Evolutionary conservation across 2,329 filamentous ascomycete genomes (phyloP).

Genomic region (Exophiala sideris): DNA sequence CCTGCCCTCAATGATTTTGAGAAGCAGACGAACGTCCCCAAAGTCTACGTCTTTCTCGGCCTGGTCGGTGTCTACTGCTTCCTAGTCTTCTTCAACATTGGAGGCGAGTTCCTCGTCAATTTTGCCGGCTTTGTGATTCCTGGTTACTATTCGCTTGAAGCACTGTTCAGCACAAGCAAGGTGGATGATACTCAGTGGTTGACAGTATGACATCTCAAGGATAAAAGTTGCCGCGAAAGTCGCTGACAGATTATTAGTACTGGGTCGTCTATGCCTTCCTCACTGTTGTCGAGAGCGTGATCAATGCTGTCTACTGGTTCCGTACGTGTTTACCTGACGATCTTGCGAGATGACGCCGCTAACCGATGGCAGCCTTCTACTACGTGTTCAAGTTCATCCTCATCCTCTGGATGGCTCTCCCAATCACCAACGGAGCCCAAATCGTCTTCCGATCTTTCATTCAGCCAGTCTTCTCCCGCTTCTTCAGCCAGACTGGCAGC

Average conservation of each 20-base stretch:
- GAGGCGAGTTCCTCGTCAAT: constrained; percentile 66
- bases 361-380: constrained; percentile 69
- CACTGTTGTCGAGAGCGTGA: constrained; percentile 62
- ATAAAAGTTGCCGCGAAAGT: not conserved
- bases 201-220: constrained; percentile 43
- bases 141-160: constrained; percentile 64
- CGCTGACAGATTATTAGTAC: constrained; percentile 48
- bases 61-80: constrained; percentile 66
- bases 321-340: constrained; percentile 37
- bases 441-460: constrained; percentile 96
- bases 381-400: constrained; percentile 99
- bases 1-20: constrained; percentile 65
- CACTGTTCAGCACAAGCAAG: constrained; percentile 59
- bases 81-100: constrained; percentile 70
- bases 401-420: constrained; percentile 95
- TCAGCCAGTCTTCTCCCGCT: constrained; percentile 84
- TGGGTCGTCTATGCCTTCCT: constrained; percentile 67
- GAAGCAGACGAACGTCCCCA: constrained; percentile 65
- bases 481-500: constrained; percentile 70
- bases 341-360: constrained; percentile 19
- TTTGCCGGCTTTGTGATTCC: constrained; percentile 63
- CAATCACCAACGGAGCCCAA: constrained; percentile 93
- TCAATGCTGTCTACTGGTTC: constrained; percentile 69
- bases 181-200: constrained; percentile 67
- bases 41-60: constrained; percentile 65